Evolutionary conservation across 108 stramenopile genomes (phyloP).

Genomic region (Nannochloropsis granulata): DNA sequence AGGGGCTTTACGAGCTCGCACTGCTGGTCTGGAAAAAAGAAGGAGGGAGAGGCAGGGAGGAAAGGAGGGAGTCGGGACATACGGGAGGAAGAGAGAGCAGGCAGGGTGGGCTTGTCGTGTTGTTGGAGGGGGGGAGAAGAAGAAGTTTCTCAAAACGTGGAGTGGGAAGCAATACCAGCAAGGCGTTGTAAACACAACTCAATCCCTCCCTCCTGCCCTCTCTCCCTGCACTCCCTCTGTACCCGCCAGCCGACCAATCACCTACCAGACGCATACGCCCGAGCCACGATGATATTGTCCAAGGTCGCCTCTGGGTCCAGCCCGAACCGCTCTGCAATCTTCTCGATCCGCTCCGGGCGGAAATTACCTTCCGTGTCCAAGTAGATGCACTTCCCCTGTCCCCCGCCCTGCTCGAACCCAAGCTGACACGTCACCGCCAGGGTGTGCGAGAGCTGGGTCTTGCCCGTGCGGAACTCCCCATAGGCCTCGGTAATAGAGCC

Average conservation of each 20-base stretch:
- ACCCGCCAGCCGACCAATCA: too few relatives aligned
- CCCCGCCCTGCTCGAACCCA: constrained; percentile 29
- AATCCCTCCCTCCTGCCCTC: too few relatives aligned
- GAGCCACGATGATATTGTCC: constrained; percentile 38
- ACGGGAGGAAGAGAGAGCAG: too few relatives aligned
- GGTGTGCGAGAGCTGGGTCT: constrained; percentile 46
- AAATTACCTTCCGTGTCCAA: constrained; percentile 41
- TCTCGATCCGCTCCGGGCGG: constrained; percentile 41
- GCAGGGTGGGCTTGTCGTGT: too few relatives aligned
- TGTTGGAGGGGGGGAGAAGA: too few relatives aligned
- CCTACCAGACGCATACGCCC: neutral
- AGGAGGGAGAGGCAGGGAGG: too few relatives aligned
- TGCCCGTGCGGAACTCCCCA: constrained; percentile 50
- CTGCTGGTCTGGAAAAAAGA: neutral
- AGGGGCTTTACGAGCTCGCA: neutral
- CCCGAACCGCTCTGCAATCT: constrained; percentile 46
- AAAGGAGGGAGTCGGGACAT: too few relatives aligned
- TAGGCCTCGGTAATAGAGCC: constrained; percentile 45
- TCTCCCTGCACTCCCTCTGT: too few relatives aligned
- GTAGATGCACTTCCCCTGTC: constrained; percentile 16
- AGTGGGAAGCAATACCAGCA: too few relatives aligned
- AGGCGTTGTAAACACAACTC: too few relatives aligned
- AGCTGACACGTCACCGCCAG: constrained; percentile 43
- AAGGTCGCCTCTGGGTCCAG: constrained; percentile 36
- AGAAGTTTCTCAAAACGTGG: too few relatives aligned